These are phyloP conservation scores for Streptanthus diversifolius DNA, from an alignment of 345 rosid species.

Conservation along the genomic window DNA sequence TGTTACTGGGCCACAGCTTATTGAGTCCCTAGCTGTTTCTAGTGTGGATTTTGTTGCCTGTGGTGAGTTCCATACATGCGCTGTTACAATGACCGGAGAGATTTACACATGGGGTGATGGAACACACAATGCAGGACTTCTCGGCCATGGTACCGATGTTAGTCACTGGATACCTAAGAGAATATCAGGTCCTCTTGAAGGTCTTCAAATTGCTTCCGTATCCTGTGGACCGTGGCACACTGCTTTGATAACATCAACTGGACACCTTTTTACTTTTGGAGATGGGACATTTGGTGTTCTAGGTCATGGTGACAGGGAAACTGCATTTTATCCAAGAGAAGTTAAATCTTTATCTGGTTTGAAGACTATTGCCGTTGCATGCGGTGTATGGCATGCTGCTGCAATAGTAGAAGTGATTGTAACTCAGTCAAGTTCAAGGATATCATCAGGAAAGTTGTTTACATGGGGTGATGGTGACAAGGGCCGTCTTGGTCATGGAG, in stretches of 20 bases:
- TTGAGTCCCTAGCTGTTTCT: slow-evolving; percentile 67
- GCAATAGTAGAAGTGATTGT: slow-evolving; percentile 91
- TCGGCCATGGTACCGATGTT: slow-evolving; percentile 82
- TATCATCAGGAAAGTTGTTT: slow-evolving; percentile 80
- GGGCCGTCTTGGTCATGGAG: slow-evolving; percentile 92
- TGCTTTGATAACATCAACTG: slow-evolving; percentile 74
- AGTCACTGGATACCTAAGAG: slow-evolving; percentile 99
- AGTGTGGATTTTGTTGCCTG: slow-evolving; percentile 82
- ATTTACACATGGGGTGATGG: slow-evolving; percentile 99
- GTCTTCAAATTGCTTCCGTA: slow-evolving; percentile 81
- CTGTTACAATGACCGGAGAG: slow-evolving; percentile 89
- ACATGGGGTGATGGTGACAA: slow-evolving; percentile 99
- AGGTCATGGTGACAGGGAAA: slow-evolving; percentile 85
- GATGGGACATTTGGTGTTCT: slow-evolving; percentile 95
- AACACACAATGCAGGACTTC: slow-evolving; percentile 84
- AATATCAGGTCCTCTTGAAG: slow-evolving; percentile 86
- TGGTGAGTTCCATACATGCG: slow-evolving; percentile 95
- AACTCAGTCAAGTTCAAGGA: slow-evolving; percentile 66
- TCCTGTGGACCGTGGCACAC: slow-evolving; percentile 99
- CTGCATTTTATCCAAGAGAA: slow-evolving; percentile 68
- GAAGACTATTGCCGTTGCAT: slow-evolving; percentile 76
- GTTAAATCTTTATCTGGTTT: slow-evolving; percentile 84
- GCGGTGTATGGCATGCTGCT: slow-evolving; percentile 99
- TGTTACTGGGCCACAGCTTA: slow-evolving; percentile 65
- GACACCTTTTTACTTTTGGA: slow-evolving; percentile 93